Conservation (phyloP, 2,329 filamentous ascomycete genomes). For the Exophiala mesophila region DNA sequence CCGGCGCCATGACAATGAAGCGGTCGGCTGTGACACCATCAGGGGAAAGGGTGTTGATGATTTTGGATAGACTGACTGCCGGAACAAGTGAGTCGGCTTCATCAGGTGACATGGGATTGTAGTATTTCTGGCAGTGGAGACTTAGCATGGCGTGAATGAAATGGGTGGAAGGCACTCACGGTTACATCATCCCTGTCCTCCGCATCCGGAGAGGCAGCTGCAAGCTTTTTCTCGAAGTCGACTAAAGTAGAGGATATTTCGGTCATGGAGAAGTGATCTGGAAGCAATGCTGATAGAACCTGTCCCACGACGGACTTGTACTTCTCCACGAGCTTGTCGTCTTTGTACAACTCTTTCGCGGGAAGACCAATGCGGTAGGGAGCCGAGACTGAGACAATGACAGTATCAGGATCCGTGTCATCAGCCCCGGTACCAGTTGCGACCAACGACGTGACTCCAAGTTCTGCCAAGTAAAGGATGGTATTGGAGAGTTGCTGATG, state of each 20-base stretch:
- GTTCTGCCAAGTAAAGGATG: slow-evolving; percentile 35
- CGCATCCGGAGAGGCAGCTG: slow-evolving; percentile 53
- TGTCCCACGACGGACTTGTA: slow-evolving; percentile 46
- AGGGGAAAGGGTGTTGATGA: slow-evolving; percentile 52
- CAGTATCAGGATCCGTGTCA: slow-evolving; percentile 52
- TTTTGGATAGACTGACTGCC: slow-evolving; percentile 49
- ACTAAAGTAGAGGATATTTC: slow-evolving; percentile 41
- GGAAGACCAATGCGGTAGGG: slow-evolving; percentile 53
- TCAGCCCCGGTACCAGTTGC: slow-evolving; percentile 39
- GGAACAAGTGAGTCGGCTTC: slow-evolving; percentile 54
- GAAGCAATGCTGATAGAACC: slow-evolving; percentile 37
- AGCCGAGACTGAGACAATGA: slow-evolving; percentile 44
- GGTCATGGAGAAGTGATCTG: slow-evolving; percentile 27
- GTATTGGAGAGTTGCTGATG: slow-evolving; percentile 32
- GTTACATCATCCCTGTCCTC: slow-evolving; percentile 59
- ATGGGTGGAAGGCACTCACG: slow-evolving; percentile 3
- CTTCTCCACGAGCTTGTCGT: slow-evolving; percentile 48
- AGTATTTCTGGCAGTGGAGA: slow-evolving; percentile 43
- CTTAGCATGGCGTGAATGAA: background rate
- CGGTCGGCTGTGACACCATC: slow-evolving; percentile 46
- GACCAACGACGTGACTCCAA: slow-evolving; percentile 35
- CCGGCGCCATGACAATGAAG: slow-evolving; percentile 56
- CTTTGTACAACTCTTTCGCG: slow-evolving; percentile 57
- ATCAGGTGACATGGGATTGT: slow-evolving; percentile 58
- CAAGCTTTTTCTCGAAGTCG: slow-evolving; percentile 58